A percentile compares a stretch with the other conserved stretches of the same genome.
Evolutionary conservation across 345 rosid genomes (phyloP).

Genomic region (Ricinus communis): DNA sequence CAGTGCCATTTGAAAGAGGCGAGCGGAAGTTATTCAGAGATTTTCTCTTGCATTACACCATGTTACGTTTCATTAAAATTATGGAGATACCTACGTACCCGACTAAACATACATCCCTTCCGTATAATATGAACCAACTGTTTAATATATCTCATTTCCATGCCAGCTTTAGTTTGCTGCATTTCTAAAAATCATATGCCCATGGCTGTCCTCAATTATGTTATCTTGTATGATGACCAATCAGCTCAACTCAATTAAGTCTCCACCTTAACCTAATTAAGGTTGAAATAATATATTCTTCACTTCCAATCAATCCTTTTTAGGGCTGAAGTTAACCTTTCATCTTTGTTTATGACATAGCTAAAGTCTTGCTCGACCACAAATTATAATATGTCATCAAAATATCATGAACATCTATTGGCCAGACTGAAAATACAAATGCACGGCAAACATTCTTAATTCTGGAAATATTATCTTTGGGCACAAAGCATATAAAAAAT

Average conservation of each 20-base stretch:
- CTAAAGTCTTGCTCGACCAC: not conserved
- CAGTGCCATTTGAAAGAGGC: not conserved
- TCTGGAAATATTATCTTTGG: not conserved
- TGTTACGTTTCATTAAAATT: not conserved
- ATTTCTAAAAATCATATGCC: not conserved
- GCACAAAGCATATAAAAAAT: conserved; percentile 1
- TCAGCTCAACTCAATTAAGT: not conserved
- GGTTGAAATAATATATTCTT: not conserved
- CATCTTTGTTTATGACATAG: too few species aligned
- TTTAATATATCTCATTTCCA: not conserved
- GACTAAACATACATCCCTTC: not conserved
- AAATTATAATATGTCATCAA: not conserved
- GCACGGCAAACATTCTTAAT: not conserved
- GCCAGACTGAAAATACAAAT: not conserved
- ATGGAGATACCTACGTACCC: not conserved
- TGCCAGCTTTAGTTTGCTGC: not conserved
- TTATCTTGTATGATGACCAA: not conserved
- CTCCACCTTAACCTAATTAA: not conserved
- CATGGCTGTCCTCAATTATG: not conserved
- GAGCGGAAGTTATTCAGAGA: not conserved
- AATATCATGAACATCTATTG: not conserved
- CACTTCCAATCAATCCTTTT: not conserved
- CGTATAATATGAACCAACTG: not conserved
- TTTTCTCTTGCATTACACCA: not conserved
- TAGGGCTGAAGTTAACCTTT: too few species aligned